Conservation (phyloP, 352 stramenopile species). For the Plasmopara viticola region DNA sequence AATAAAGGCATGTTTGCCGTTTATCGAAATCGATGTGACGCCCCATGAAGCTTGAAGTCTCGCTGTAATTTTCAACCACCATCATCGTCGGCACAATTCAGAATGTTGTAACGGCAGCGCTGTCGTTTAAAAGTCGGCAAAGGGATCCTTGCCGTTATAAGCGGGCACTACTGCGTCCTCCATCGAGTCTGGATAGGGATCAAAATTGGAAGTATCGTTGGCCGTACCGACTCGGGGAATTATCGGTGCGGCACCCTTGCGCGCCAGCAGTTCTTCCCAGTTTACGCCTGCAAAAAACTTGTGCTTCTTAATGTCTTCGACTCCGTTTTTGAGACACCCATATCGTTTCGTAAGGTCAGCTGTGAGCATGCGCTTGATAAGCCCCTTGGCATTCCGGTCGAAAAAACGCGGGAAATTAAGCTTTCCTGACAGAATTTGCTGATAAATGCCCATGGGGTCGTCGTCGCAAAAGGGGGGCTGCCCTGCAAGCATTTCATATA, state of each 20-base stretch:
- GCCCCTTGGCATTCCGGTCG: conserved; percentile 91
- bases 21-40: conserved; percentile 11
- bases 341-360: conserved; percentile 95
- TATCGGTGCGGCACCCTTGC: conserved; percentile 89
- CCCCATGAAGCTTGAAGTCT: conserved; percentile 9
- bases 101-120: conserved; percentile 3
- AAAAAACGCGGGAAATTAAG: conserved; percentile 94
- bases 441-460: conserved; percentile 95
- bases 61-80: conserved; percentile 4
- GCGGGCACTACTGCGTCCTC: conserved; percentile 88
- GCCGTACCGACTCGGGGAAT: conserved; percentile 86
- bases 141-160: conserved; percentile 90
- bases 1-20: conserved; percentile 27
- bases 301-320: conserved; percentile 95
- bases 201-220: conserved; percentile 96
- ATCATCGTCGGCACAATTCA: conserved; percentile 9
- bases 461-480: conserved; percentile 95
- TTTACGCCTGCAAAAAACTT: conserved; percentile 93
- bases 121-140: conserved; percentile 86
- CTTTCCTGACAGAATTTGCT: conserved; percentile 92
- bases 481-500: conserved; percentile 97
- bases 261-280: conserved; percentile 87
- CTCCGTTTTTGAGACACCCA: conserved; percentile 93
- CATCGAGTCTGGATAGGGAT: conserved; percentile 92
- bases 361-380: conserved; percentile 96